A percentile compares a stretch with the other conserved stretches of the same genome.
Conservation (phyloP, 2,329 filamentous ascomycete genomes). For the Colletotrichum paranaense region DNA sequence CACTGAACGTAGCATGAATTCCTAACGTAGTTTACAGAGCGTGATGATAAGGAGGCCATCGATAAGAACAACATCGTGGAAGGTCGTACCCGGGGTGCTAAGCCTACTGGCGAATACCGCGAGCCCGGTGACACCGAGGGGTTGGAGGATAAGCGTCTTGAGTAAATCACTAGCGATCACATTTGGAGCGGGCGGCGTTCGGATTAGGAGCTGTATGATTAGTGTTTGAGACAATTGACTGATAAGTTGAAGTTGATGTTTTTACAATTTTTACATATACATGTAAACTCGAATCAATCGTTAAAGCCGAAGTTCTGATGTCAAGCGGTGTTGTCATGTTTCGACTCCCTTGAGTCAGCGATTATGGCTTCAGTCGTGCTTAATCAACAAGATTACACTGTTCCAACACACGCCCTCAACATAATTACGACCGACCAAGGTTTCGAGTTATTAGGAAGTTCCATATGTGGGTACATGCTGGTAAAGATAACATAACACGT, state of each 20-base stretch:
- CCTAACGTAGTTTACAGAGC: slow-evolving; percentile 35
- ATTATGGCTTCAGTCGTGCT: no score
- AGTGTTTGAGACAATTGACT: not conserved
- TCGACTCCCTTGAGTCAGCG: no score
- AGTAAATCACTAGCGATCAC: not conserved
- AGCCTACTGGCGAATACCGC: slow-evolving; percentile 41
- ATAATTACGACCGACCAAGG: no score
- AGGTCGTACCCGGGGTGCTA: slow-evolving; percentile 47
- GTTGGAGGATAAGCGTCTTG: slow-evolving; percentile 9
- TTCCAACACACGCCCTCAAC: no score
- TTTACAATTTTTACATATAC: no score
- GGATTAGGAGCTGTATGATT: not conserved
- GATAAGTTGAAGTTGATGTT: no score
- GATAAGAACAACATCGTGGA: slow-evolving; percentile 50
- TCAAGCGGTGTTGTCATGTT: no score
- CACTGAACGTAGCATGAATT: fast-evolving
- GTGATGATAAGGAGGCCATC: slow-evolving; percentile 51
- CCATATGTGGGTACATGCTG: no score
- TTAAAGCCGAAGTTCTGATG: no score
- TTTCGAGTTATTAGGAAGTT: no score
- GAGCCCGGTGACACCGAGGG: slow-evolving; percentile 49
- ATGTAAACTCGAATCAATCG: no score
- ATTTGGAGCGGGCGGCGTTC: not conserved
- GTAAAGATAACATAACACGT: fast-evolving
- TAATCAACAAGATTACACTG: no score